Conservation (phyloP, 495 filamentous ascomycete species). For the Glutinoglossum americanum region DNA sequence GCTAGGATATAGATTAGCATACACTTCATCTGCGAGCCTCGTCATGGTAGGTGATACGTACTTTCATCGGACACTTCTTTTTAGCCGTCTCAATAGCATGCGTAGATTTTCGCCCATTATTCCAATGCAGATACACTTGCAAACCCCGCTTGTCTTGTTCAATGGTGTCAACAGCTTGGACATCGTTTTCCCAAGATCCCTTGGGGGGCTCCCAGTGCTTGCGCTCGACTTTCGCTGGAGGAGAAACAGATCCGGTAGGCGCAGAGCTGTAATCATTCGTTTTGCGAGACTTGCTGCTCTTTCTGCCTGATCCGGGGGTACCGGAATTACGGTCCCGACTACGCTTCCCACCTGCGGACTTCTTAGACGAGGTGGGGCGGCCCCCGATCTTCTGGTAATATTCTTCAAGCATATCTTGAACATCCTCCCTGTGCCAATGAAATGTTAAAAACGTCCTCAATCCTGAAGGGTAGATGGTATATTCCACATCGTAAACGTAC, state of each 20-base stretch:
- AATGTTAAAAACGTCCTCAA: background rate
- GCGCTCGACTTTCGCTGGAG: constrained; percentile 7
- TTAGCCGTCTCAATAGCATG: constrained; percentile 15
- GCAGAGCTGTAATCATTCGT: constrained; percentile 14
- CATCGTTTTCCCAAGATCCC: constrained; percentile 35
- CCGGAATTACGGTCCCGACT: constrained; percentile 9
- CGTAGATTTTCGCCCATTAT: constrained; percentile 20
- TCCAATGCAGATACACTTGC: constrained; percentile 34
- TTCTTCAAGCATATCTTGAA: constrained; percentile 27
- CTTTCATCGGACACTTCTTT: constrained; percentile 22
- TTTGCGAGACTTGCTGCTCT: constrained; percentile 11
- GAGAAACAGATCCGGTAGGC: constrained; percentile 6
- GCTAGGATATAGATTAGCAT: constrained; percentile 8
- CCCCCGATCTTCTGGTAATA: constrained; percentile 39
- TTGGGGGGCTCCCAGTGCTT: constrained; percentile 26
- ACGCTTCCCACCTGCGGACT: constrained; percentile 8
- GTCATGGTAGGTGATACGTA: background rate
- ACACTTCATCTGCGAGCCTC: background rate
- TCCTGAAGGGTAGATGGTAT: background rate
- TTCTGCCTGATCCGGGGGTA: constrained; percentile 4
- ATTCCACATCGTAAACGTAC: constrained; percentile 12
- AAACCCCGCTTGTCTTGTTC: constrained; percentile 24
- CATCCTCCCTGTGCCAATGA: constrained; percentile 17
- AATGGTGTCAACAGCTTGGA: constrained; percentile 33
- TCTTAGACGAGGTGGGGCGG: constrained; percentile 17